Base-by-base conservation (phyloP, 2,329 filamentous ascomycete species). In the Lecanicillium sp. region DNA sequence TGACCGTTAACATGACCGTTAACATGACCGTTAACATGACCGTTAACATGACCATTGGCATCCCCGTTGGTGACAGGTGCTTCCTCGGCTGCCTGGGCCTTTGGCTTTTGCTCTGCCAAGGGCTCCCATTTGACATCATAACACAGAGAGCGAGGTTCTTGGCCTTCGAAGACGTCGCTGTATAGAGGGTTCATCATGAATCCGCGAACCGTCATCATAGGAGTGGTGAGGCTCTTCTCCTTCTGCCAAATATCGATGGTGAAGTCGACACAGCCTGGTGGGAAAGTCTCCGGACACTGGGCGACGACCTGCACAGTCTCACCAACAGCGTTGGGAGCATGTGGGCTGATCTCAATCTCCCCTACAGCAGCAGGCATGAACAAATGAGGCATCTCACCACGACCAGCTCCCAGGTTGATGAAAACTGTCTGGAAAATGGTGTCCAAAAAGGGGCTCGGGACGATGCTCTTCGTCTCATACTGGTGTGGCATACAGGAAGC, bases 401-500 rank as follows among this genome's bases (percentile, higher is more conserved):
- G 48, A 0, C 64, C 64, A 5, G 64, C 65, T 2, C 67, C 67
- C 2, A 70, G 58, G 5, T 67, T 65, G 2, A 66, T 56, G 20
- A 70, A 66, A 0, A 61, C 58, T 6, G 68, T 58, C 49, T 74
- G 71, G 14, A 73, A 60, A 45, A 73, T 59, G 7, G 66, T 56
- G 51, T 79, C 75, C 3, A 77, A 55, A 41, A 74, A 66, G 1
- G 69, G 62, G 0, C 75, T 69, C 26, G 75, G 72, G 6, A 76
- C 57, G 42, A 71, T 64, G 17, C 70, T 67, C 0, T 63, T 51
- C 3, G 67, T 63, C 53, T 79, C 71, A 39, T 68, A 63, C 1
- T 59, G 54, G 51, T 67, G 62, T 1, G 72, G 73, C 75, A 78
- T 77, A 1, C 60, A 53, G 1, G 60, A 53, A 1, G 60, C 59